phyloP scores from a whole-genome alignment of 2,329 filamentous ascomycete genomes.

The Saccharata proteae region DNA sequence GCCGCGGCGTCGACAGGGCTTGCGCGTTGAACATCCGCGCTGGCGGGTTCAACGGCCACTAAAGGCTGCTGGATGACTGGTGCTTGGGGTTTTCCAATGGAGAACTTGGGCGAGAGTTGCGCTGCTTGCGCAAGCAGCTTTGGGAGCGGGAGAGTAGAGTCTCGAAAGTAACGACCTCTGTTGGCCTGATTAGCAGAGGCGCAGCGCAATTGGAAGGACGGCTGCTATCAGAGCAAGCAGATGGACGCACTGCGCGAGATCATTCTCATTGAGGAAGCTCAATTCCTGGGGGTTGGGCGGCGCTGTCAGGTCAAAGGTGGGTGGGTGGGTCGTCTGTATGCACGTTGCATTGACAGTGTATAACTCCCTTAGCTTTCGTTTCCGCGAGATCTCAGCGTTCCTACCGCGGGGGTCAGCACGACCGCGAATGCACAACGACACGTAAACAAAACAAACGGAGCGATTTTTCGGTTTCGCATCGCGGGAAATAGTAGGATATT shows the following conservation, averaged over 20 bases:
- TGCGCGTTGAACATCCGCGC: too few relatives aligned
- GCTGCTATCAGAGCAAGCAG: neutral
- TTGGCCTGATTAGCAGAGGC: conserved; percentile 7
- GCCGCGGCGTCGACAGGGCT: neutral
- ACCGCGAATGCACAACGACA: conserved; percentile 25
- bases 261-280: conserved; percentile 45
- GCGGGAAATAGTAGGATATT: conserved; percentile 14
- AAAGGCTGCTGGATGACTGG: neutral
- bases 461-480: conserved; percentile 30
- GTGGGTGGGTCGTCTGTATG: conserved; percentile 42
- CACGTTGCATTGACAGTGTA: conserved; percentile 70
- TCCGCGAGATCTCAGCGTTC: conserved; percentile 60
- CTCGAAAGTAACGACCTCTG: conserved; percentile 46
- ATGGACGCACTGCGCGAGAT: conserved; percentile 42
- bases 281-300: conserved; percentile 37
- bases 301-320: conserved; percentile 42
- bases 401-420: conserved; percentile 15
- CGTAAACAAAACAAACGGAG: conserved; percentile 23
- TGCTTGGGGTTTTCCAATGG: conserved; percentile 3
- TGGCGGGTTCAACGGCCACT: too few relatives aligned
- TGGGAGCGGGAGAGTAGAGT: conserved; percentile 33
- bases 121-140: conserved; percentile 15
- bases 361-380: conserved; percentile 82
- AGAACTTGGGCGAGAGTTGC: conserved; percentile 11
- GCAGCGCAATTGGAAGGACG: neutral